These are phyloP conservation scores for Schwanniomyces yamadae DNA, from an alignment of 805 yeast species.

Conservation along the genomic window DNA sequence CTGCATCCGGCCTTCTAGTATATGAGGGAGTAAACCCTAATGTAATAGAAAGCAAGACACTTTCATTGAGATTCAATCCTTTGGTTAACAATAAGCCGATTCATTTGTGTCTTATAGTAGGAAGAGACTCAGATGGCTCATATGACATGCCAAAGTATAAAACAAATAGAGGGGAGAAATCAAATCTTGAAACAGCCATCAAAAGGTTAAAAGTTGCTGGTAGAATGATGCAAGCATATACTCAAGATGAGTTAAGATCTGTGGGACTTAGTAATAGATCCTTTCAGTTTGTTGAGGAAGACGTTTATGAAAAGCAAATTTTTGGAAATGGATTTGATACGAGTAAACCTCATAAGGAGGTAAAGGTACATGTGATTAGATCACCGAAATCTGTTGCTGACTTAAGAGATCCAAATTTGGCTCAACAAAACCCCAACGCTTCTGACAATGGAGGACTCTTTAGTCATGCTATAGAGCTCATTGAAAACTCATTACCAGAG, in stretches of 20 bases:
- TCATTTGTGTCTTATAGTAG: constrained; percentile 77
- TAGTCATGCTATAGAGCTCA: constrained; percentile 74
- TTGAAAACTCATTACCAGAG: constrained; percentile 37
- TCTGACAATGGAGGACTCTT: constrained; percentile 73
- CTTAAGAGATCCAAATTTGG: constrained; percentile 72
- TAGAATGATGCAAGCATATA: constrained; percentile 85
- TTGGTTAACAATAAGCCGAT: constrained; percentile 66
- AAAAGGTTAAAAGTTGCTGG: constrained; percentile 78
- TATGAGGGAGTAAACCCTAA: constrained; percentile 13
- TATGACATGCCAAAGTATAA: constrained; percentile 69
- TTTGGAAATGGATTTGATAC: constrained; percentile 48
- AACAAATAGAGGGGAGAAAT: constrained; percentile 52
- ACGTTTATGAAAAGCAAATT: constrained; percentile 23
- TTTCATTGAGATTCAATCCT: constrained; percentile 41
- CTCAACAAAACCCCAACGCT: constrained; percentile 83
- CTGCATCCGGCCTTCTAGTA: constrained; percentile 24
- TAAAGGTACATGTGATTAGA: constrained; percentile 76
- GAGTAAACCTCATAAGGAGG: constrained; percentile 51
- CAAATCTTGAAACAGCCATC: constrained; percentile 67
- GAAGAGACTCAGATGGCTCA: constrained; percentile 65
- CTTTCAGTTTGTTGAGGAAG: constrained; percentile 68
- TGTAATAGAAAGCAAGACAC: constrained; percentile 21
- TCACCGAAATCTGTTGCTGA: constrained; percentile 67
- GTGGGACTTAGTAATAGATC: constrained; percentile 77
- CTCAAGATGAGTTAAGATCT: constrained; percentile 83